Conservation (phyloP, 2,329 filamentous ascomycete genomes). For the Epichloe sylvatica region DNA sequence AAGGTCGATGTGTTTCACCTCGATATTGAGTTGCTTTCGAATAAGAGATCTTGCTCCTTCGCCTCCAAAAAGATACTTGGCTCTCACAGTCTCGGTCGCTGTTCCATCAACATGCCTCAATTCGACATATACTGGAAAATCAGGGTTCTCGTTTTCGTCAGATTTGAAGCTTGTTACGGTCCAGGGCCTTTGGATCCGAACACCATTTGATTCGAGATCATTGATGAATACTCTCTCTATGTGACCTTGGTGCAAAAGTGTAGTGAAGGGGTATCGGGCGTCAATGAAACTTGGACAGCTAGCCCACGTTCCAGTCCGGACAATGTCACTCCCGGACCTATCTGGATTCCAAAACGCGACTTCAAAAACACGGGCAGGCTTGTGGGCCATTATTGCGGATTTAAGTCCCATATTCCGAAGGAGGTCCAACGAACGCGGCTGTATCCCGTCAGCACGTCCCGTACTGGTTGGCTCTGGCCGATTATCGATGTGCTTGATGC, state of each 20-base stretch:
- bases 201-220: conserved; percentile 49
- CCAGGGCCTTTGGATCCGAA: conserved; percentile 49
- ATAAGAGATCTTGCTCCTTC: conserved; percentile 58
- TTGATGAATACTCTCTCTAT: conserved; percentile 58
- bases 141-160: conserved; percentile 38
- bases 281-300: conserved; percentile 77
- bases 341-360: conserved; percentile 60
- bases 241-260: conserved; percentile 55
- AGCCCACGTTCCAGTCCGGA: conserved; percentile 62
- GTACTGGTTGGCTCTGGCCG: conserved; percentile 70
- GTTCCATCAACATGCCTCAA: conserved; percentile 65
- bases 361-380: conserved; percentile 75
- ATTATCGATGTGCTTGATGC: conserved; percentile 90
- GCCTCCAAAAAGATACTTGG: conserved; percentile 59
- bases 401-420: conserved; percentile 84
- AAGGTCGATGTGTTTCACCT: conserved; percentile 56
- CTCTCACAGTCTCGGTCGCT: conserved; percentile 48
- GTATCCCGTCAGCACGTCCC: conserved; percentile 81
- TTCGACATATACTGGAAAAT: conserved; percentile 69
- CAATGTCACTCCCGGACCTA: conserved; percentile 40
- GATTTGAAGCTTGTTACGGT: conserved; percentile 48
- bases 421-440: conserved; percentile 76
- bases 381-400: conserved; percentile 71
- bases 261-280: conserved; percentile 56
- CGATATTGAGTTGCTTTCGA: conserved; percentile 51